Evolutionary conservation across 148 eudicot species (phyloP), one percentile per base, ranked within the genome.

Genomic region (Fallopia convolvulus): DNA sequence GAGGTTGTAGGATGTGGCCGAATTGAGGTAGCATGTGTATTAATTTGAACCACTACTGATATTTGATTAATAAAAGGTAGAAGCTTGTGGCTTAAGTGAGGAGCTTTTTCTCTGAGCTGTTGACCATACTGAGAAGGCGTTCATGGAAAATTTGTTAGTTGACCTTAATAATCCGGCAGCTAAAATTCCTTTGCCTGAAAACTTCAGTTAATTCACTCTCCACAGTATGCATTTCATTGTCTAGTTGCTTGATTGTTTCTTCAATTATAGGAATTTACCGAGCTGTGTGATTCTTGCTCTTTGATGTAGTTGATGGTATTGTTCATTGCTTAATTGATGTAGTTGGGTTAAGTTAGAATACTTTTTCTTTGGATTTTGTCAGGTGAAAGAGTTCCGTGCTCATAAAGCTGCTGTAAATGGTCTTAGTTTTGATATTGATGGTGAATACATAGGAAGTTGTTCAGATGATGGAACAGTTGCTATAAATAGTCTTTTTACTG

Each of bases 401-500:
- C 99, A 92, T 81, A 82, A 90, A 70, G 94, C 94, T 71, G 81
- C 90, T 76, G 94, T 95, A 52, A 92, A 95, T 82, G 97, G 92
- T 76, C 91, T 95, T 78, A 85, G 89, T 88, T 95, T 95, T 85
- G 99, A 92, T 80, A 77, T 80, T 75, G 99, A 92, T 72, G 99
- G 97, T 71, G 97, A 95, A 89, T 95, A 83, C 74, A 82, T 95
- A 82, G 99, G 97, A 77, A 95, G 99, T 86, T 92, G 97, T 82
- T 95, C 99, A 50, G 97, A 95, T 85, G 99, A 95, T 86, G 99
- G 99, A 75, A 84, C 96, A 56, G 89, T 95, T 81, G 92, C 87
- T 56, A 92, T 95, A 61, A 90, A 79, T 82, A 87, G 97, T 77
- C 97, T 95, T 74, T 95, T 95, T 77, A 85, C 91, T 36, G 99